Evolutionary conservation across 192 early-diverging fungal species (phyloP).

Genomic region (Entrophospora sp.): DNA sequence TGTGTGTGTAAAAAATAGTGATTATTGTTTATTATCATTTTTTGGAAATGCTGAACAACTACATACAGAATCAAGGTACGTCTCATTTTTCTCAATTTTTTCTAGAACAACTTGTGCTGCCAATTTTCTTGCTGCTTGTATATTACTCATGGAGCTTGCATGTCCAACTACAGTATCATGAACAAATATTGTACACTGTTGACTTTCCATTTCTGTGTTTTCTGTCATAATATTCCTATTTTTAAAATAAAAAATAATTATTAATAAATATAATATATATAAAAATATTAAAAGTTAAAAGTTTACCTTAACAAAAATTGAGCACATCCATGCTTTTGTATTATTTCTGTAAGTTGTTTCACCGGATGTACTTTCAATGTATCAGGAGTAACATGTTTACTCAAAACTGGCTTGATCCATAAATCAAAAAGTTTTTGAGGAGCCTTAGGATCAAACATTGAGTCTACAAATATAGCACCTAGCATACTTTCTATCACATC

Average conservation of each 20-base stretch:
- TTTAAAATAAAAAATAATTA: neutral
- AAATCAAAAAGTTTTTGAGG: constrained; percentile 21
- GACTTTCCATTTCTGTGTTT: constrained; percentile 10
- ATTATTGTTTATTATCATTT: too few relatives aligned
- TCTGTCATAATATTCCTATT: constrained; percentile 27
- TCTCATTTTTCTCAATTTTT: constrained; percentile 24
- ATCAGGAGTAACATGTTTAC: constrained; percentile 34
- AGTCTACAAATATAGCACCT: constrained; percentile 83
- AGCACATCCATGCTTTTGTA: constrained; percentile 38
- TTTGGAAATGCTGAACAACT: constrained; percentile 20
- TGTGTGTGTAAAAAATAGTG: too few relatives aligned
- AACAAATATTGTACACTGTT: constrained; percentile 35
- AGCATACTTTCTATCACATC: constrained; percentile 85
- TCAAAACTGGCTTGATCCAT: constrained; percentile 31
- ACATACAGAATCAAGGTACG: constrained; percentile 24
- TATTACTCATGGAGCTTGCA: constrained; percentile 26
- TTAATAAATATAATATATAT: neutral
- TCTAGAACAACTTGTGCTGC: constrained; percentile 28
- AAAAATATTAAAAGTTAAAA: neutral
- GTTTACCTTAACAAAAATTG: constrained; percentile 29
- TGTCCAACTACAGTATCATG: constrained; percentile 26
- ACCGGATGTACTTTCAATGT: constrained; percentile 40
- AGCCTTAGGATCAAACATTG: constrained; percentile 39
- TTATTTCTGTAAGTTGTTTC: constrained; percentile 22
- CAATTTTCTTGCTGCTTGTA: constrained; percentile 30